These are phyloP conservation scores for Euryodendron excelsum DNA, from an alignment of 148 eudicot genomes.

Conservation along the genomic window DNA sequence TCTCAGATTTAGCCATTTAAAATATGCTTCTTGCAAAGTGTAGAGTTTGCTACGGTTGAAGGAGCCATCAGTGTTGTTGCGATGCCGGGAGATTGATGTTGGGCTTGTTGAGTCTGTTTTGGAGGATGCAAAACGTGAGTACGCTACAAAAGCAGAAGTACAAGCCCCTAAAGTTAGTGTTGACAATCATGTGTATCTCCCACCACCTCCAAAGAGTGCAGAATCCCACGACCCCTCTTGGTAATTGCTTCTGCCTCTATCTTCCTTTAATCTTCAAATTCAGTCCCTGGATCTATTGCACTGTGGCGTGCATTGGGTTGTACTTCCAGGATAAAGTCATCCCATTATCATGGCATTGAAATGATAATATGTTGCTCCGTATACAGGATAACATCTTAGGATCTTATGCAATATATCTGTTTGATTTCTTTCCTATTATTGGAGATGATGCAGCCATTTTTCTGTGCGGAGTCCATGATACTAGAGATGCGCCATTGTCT, in stretches of 20 bases:
- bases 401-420: neutral
- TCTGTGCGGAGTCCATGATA: no score
- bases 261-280: neutral
- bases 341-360: neutral
- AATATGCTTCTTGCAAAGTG: conserved; percentile 1
- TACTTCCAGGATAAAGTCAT: no score
- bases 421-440: neutral
- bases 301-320: neutral
- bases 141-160: conserved; percentile 50
- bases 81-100: conserved; percentile 64
- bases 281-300: neutral
- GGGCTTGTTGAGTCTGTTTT: conserved; percentile 44
- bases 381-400: neutral
- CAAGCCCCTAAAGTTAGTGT: conserved; percentile 37
- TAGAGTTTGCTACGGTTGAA: conserved; percentile 59
- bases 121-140: conserved; percentile 53
- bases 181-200: conserved; percentile 55
- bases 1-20: neutral
- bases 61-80: conserved; percentile 61
- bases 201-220: conserved; percentile 47
- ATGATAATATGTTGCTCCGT: neutral
- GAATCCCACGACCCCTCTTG: conserved; percentile 43
- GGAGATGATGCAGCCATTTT: no score
- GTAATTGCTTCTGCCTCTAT: conserved; percentile 23
- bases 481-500: neutral